Conservation (phyloP, 2,329 filamentous ascomycete genomes). For the Hypoxylon sp. region DNA sequence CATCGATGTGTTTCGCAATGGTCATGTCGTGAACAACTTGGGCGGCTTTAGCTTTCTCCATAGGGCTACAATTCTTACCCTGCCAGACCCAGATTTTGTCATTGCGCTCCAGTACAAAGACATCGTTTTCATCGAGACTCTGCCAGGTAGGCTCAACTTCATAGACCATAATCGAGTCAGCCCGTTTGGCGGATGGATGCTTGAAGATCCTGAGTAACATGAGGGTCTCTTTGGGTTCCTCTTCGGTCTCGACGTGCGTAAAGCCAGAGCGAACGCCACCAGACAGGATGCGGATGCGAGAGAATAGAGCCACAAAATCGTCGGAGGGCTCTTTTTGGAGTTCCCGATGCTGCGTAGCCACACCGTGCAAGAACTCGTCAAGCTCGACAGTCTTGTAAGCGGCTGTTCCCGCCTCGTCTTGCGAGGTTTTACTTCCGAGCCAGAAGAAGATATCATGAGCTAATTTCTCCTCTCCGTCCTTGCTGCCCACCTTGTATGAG, state of each 20-base stretch:
- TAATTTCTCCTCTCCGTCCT: conserved; percentile 61
- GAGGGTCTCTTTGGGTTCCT: conserved; percentile 59
- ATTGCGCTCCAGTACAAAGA: conserved; percentile 74
- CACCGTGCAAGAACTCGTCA: conserved; percentile 75
- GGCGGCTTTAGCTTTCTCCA: conserved; percentile 78
- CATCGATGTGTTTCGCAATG: conserved; percentile 73
- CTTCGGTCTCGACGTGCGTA: conserved; percentile 69
- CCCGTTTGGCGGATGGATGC: conserved; percentile 63
- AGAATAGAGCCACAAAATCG: conserved; percentile 73
- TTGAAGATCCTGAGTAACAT: conserved; percentile 76
- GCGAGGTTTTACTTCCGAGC: conserved; percentile 75
- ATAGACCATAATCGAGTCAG: conserved; percentile 70
- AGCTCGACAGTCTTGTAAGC: conserved; percentile 80
- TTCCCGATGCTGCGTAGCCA: conserved; percentile 76
- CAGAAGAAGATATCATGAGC: conserved; percentile 79
- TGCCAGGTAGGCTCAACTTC: conserved; percentile 74
- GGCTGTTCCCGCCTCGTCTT: conserved; percentile 78
- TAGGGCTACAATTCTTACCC: conserved; percentile 73
- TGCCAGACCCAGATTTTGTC: conserved; percentile 80
- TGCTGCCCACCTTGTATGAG: conserved; percentile 67
- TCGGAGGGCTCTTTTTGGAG: conserved; percentile 71
- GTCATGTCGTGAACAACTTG: conserved; percentile 77
- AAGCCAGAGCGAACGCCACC: conserved; percentile 76
- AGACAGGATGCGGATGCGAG: conserved; percentile 69
- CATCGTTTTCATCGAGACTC: conserved; percentile 75